Conservation (phyloP, 2,329 filamentous ascomycete species). For the Phaeosphaeria sp. region DNA sequence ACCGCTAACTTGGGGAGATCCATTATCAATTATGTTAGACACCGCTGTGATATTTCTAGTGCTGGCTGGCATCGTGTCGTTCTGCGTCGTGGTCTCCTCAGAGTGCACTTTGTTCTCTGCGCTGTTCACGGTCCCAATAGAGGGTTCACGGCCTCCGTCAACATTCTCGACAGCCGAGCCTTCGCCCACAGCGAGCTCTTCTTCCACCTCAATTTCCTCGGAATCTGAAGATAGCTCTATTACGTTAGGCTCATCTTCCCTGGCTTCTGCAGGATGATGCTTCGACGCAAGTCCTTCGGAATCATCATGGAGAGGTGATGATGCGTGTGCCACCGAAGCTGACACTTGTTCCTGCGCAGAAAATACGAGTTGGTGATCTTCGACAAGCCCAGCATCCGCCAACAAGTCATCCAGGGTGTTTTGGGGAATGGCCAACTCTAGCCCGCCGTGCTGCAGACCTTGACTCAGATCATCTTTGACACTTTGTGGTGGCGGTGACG, state of each 20-base stretch:
- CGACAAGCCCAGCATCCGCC: background rate
- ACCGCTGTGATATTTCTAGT: constrained; percentile 10
- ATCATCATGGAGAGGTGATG: background rate
- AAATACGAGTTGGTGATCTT: background rate
- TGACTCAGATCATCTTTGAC: background rate
- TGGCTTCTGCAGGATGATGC: background rate
- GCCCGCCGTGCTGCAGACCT: background rate
- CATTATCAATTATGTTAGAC: constrained; percentile 31
- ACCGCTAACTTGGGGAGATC: constrained; percentile 20
- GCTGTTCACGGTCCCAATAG: background rate
- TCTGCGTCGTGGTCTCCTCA: background rate
- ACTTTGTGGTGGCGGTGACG: constrained; percentile 18
- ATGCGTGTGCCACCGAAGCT: background rate
- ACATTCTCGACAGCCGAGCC: background rate
- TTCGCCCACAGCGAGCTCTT: background rate
- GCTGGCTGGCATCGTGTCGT: background rate
- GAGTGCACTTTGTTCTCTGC: background rate
- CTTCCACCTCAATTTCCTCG: constrained; percentile 7
- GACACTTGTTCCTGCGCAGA: background rate
- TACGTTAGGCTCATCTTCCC: constrained; percentile 8
- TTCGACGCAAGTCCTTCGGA: background rate
- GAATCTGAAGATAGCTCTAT: constrained; percentile 20
- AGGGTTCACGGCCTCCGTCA: background rate
- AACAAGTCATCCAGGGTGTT: background rate
- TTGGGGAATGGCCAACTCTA: background rate